These are phyloP conservation scores for Pseudogymnoascus destructans DNA, from an alignment of 2,329 filamentous ascomycete genomes.

Conservation along the genomic window DNA sequence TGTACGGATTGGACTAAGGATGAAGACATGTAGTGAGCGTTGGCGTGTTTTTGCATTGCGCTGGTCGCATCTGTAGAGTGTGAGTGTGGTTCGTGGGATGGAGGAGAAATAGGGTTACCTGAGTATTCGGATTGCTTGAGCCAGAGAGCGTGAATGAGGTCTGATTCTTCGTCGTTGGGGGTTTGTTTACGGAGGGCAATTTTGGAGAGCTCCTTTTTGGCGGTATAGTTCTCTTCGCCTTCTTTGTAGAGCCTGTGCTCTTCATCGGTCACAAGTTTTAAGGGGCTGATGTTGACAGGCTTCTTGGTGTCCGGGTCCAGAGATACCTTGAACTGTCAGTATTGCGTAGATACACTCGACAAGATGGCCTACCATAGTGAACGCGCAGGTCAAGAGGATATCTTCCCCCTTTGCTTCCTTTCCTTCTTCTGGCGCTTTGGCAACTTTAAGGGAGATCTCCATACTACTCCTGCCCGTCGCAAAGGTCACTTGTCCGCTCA, in stretches of 20 bases:
- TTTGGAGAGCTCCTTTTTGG: constrained; percentile 48
- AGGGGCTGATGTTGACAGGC: constrained; percentile 46
- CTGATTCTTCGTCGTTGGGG: constrained; percentile 55
- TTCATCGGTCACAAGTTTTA: constrained; percentile 46
- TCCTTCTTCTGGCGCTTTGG: constrained; percentile 44
- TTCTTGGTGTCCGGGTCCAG: constrained; percentile 54
- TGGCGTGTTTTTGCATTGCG: constrained; percentile 38
- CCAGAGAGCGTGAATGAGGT: constrained; percentile 59
- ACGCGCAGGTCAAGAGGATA: constrained; percentile 56
- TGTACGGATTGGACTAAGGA: constrained; percentile 51
- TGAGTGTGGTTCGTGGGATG: not conserved
- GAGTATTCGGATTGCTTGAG: constrained; percentile 50
- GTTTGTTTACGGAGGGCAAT: constrained; percentile 49
- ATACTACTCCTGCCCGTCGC: constrained; percentile 55
- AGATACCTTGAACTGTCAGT: constrained; percentile 30
- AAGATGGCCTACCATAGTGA: constrained; percentile 48
- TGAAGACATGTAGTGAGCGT: constrained; percentile 48
- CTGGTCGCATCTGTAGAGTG: constrained; percentile 36
- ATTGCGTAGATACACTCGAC: not conserved
- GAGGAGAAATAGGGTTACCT: constrained; percentile 26
- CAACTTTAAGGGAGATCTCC: constrained; percentile 57
- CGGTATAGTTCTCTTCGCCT: constrained; percentile 52
- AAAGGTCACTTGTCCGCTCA: constrained; percentile 42
- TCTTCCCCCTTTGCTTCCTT: constrained; percentile 42
- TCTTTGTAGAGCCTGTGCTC: constrained; percentile 47